Percentiles rank a stretch among this genome's conserved stretches.
Evolutionary conservation across 768 basidiomycete species (phyloP).

Genomic region (Phallus indusiatus): DNA sequence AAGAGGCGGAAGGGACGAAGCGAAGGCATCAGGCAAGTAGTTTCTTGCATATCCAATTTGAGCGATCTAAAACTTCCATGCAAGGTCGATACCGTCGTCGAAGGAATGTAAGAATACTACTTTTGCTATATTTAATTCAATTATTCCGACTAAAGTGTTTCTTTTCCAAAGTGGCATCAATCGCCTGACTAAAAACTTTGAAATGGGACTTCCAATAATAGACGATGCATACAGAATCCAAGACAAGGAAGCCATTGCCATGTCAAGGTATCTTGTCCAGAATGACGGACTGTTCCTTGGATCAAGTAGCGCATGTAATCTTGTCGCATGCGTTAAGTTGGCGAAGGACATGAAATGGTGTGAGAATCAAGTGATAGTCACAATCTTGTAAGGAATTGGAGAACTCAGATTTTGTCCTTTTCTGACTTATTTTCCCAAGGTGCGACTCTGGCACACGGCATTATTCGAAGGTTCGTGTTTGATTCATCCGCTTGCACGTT

Average conservation of each 20-base stretch:
- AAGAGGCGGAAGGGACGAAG: conserved; percentile 89
- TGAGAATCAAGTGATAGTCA: conserved; percentile 67
- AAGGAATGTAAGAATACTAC: conserved; percentile 57
- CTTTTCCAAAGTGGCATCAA: conserved; percentile 72
- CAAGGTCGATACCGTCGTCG: conserved; percentile 87
- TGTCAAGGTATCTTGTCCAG: conserved; percentile 71
- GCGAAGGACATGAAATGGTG: conserved; percentile 61
- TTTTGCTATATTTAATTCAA: not conserved
- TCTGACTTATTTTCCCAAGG: conserved; percentile 24
- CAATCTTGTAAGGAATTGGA: conserved; percentile 53
- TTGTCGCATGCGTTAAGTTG: conserved; percentile 83
- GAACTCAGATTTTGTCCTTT: not conserved
- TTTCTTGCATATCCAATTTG: too few relatives aligned
- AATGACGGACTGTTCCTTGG: conserved; percentile 92
- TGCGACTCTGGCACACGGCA: conserved; percentile 90
- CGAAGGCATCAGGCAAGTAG: conserved; percentile 59
- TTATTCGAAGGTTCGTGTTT: conserved; percentile 73
- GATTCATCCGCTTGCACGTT: not conserved
- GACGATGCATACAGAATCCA: conserved; percentile 87
- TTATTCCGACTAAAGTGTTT: not conserved
- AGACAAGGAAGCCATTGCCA: conserved; percentile 85
- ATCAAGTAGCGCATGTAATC: conserved; percentile 92
- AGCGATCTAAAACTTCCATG: not conserved
- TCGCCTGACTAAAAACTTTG: conserved; percentile 83
- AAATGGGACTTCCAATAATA: conserved; percentile 72